A percentile compares a stretch with the other conserved stretches of the same genome.
Conservation (phyloP, 2,329 filamentous ascomycete species). For the Botrytis byssoidea region DNA sequence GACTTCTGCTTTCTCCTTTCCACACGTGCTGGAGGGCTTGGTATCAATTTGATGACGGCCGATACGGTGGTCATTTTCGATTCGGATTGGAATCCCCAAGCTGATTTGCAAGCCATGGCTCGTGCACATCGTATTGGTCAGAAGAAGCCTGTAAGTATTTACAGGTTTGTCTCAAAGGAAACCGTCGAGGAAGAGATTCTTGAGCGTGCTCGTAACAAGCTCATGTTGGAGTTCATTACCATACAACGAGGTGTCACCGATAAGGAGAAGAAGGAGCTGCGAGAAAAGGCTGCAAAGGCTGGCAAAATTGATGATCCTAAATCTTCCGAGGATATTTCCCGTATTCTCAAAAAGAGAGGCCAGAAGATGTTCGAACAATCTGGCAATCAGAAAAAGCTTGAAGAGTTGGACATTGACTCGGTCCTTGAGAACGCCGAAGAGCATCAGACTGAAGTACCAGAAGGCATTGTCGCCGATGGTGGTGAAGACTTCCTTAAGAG, state of each 20-base stretch:
- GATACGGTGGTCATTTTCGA: constrained; percentile 98
- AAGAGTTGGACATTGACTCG: constrained; percentile 96
- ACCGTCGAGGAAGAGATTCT: constrained; percentile 98
- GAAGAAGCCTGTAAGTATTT: constrained; percentile 93
- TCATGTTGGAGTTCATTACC: constrained; percentile 94
- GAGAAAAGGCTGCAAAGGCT: constrained; percentile 75
- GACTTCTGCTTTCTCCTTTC: constrained; percentile 97
- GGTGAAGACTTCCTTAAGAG: constrained; percentile 92
- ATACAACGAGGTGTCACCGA: constrained; percentile 97
- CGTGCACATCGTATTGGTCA: constrained; percentile 97
- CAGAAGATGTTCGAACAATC: constrained; percentile 99
- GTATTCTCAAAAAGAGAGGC: constrained; percentile 95
- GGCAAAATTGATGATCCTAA: constrained; percentile 77
- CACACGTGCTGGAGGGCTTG: constrained; percentile 92
- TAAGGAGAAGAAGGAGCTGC: constrained; percentile 76
- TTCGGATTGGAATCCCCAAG: constrained; percentile 98
- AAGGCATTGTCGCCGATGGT: constrained; percentile 91
- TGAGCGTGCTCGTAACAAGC: constrained; percentile 93
- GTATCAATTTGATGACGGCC: constrained; percentile 98
- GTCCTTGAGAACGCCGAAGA: constrained; percentile 96
- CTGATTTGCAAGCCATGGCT: constrained; percentile 97
- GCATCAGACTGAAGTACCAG: constrained; percentile 92
- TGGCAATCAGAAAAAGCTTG: constrained; percentile 92
- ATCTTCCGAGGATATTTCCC: constrained; percentile 91
- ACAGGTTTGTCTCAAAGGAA: constrained; percentile 94